Evolutionary conservation across 2,329 filamentous ascomycete species (phyloP).

Genomic region (Annulohypoxylon truncatum): DNA sequence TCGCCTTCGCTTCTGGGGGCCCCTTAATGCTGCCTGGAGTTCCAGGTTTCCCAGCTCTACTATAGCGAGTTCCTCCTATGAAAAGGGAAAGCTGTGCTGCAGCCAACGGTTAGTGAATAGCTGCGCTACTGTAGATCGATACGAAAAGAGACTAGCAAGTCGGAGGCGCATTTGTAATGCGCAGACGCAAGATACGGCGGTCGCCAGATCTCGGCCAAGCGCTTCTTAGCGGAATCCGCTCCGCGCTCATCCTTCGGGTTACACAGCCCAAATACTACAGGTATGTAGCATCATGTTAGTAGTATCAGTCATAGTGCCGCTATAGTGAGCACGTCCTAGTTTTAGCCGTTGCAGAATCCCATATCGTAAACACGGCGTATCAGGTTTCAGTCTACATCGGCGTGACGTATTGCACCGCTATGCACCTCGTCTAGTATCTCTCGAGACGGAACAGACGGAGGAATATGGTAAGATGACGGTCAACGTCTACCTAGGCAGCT

Average conservation of each 20-base stretch:
- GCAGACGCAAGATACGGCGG: conserved; percentile 14
- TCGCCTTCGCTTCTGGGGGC: conserved; percentile 16
- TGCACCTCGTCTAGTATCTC: neutral
- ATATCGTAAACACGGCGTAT: conserved; percentile 14
- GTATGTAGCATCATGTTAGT: too few relatives aligned
- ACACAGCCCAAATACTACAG: neutral
- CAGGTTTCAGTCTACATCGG: neutral
- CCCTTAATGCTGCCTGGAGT: conserved; percentile 1
- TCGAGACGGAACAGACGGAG: neutral
- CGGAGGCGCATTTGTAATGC: conserved; percentile 8
- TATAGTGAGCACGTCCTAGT: conserved; percentile 5
- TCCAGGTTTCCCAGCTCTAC: conserved; percentile 11
- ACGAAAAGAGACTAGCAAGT: conserved; percentile 14
- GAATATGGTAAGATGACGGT: neutral
- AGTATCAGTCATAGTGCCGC: neutral
- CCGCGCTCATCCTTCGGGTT: conserved; percentile 3
- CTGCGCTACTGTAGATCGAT: conserved; percentile 15
- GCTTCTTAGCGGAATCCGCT: neutral
- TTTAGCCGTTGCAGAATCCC: neutral
- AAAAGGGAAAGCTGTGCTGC: conserved; percentile 4
- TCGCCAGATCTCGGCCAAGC: conserved; percentile 19
- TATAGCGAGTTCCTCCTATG: conserved; percentile 2
- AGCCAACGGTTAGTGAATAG: neutral
- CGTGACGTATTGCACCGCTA: conserved; percentile 1
- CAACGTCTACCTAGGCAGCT: neutral